Conservation (phyloP, 2,329 filamentous ascomycete genomes). For the Neonectria coccinea region DNA sequence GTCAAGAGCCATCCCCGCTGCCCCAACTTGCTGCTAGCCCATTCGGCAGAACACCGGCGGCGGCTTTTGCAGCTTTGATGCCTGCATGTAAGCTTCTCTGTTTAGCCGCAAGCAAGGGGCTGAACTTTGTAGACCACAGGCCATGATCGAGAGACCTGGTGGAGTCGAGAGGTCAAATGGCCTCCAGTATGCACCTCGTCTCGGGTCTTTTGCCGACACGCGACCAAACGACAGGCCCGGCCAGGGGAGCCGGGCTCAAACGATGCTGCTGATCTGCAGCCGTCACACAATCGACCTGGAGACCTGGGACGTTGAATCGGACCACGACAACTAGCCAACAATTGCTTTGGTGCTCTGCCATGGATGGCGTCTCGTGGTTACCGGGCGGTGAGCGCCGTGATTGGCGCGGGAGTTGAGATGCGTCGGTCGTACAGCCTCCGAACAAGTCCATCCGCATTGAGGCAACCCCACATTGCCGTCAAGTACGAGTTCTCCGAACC, state of each 20-base stretch:
- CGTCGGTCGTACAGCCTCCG: slow-evolving; percentile 42
- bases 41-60: slow-evolving; percentile 38
- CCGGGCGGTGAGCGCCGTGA: slow-evolving; percentile 37
- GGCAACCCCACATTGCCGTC: slow-evolving; percentile 45
- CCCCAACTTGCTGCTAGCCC: slow-evolving; percentile 36
- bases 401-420: slow-evolving; percentile 48
- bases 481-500: slow-evolving; percentile 38
- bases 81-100: slow-evolving; percentile 34
- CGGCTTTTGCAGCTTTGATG: slow-evolving; percentile 21
- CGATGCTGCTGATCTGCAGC: slow-evolving; percentile 30
- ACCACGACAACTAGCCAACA: slow-evolving; percentile 36
- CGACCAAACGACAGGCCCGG: slow-evolving; percentile 5
- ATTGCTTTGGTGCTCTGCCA: slow-evolving; percentile 35
- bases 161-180: not conserved
- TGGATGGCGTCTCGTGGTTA: slow-evolving; percentile 40
- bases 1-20: slow-evolving; percentile 40
- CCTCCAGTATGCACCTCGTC: slow-evolving; percentile 9
- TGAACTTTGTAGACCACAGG: slow-evolving; percentile 6
- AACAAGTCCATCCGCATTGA: slow-evolving; percentile 34
- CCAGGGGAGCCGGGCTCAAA: slow-evolving; percentile 21
- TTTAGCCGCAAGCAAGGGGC: slow-evolving; percentile 35
- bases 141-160: not conserved
- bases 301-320: slow-evolving; percentile 36
- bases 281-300: slow-evolving; percentile 26
- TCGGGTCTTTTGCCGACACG: not conserved